Evolutionary conservation across 805 yeast genomes (phyloP), one percentile per base, ranked within the genome.

Genomic region (Kuraishia molischiana): DNA sequence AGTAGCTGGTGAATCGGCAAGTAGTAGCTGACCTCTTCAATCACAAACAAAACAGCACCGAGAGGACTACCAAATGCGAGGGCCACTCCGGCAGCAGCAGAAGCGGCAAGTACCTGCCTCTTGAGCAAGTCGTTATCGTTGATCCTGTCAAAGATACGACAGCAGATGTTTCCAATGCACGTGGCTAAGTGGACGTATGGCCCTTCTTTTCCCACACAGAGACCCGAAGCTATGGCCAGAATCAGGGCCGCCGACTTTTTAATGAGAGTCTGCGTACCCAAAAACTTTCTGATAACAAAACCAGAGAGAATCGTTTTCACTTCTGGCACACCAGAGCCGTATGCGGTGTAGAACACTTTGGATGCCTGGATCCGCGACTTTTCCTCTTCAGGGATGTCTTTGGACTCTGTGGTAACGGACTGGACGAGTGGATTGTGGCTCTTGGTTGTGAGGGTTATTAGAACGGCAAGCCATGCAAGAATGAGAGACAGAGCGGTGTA

Each of bases 301-400:
- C 81, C 81, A 1, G 78, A 71, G 22, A 74, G 53, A 29, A 74
- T 73, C 0, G 79, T 74, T 43, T 72, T 73, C 13, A 74, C 80
- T 52, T 74, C 79, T 1, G 79, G 78, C 2, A 74, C 79, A 4
- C 80, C 80, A 14, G 76, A 69, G 3, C 80, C 80, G 22, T 68
- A 66, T 0, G 76, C 79, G 10, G 76, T 61, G 47, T 72, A 74
- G 48, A 73, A 35, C 17, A 34, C 36, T 18, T 33, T 39, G 34
- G 35, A 32, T n/a, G 14, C 28, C n/a, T 29, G 31, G 13, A 32
- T 18, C 24, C 39, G 32, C 14, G 41, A 19, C 8, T 30, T 29
- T 4, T 13, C 5, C 8, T 35, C 28, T 14, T 5, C 21, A 19
- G n/a, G 14, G 4, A n/a, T n/a, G 24, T 24, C 11, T 19, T 22